Evolutionary conservation across 2,329 filamentous ascomycete genomes (phyloP), one percentile per base, ranked within the genome.

Genomic region (Colletotrichum abscissum): DNA sequence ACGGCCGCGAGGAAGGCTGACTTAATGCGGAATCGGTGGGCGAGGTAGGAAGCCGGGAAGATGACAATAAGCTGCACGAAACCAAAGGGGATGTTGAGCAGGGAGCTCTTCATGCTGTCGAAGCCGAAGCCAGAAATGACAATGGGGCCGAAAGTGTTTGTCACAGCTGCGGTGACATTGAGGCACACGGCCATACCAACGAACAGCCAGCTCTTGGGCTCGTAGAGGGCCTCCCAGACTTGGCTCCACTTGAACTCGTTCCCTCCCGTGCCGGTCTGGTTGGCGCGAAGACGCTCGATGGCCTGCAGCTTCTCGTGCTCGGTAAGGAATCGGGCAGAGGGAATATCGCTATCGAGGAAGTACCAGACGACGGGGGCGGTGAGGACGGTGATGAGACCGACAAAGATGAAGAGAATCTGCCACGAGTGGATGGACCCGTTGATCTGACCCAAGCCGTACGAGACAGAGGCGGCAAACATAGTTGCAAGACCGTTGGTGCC

Each of bases 211-310:
- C 85, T 88, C 79, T 89, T 89, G 19, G 84, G 82, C 67, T 90
- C 88, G 0, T 85, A 69, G 3, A 84, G 76, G 0, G 83, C 80
- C 72, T 90, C 87, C 19, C 88, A 84, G 1, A 93, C 84, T 75
- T 97, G 94, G 26, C 88, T 86, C 83, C 88, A 85, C 75, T 93
- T 93, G 81, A 92, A 93, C 74, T 93, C 87, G 75, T 91, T 91
- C 74, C 90, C 93, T 1, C 92, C 92, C 19, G 93, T 91, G 0
- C 94, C 94, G 73, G 94, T 94, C 79, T 94, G 91, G 77, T 96
- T 96, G 26, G 90, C 86, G 0, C 93, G 87, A 6, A 96, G 89
- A 0, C 94, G 88, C 75, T 94, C 93, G 30, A 95, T 84, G 0
- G 92, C 92, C 55, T 94, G 86, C 0, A 91, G 80, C 14, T 90